Base-by-base conservation (phyloP, 768 basidiomycete species). In the Collybia sp. region DNA sequence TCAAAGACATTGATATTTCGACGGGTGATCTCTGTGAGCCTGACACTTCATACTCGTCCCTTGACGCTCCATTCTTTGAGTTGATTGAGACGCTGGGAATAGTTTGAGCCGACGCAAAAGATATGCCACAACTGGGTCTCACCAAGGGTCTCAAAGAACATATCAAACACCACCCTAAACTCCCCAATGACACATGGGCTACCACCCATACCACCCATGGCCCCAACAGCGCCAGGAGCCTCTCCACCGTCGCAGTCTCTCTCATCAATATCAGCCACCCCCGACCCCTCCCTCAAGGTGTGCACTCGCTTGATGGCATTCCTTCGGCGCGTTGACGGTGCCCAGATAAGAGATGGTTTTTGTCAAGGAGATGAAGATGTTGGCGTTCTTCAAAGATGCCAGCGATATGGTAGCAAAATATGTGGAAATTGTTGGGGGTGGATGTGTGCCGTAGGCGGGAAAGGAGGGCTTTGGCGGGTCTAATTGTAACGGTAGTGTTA, bases 391-490 rank as follows among this genome's bases (percentile, higher is more conserved):
- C 96, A 0, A 85, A 81, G 1, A 93, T 92, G 19, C 96, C 95
- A 1, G 92, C 87, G 48, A 94, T 83, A 57, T 98, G 80, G 63
- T 96, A 96, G 62, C 98, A 97, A 66, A 98, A 96, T 30, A 95
- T 93, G 64, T 99, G 93, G 62, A 98, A 97, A 54, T 96, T 97
- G 10, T n/a, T n/a, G n/a, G n/a, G n/a, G n/a, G n/a, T n/a, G n/a
- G n/a, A n/a, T n/a, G n/a, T n/a, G n/a, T n/a, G n/a, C n/a, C n/a
- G n/a, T n/a, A n/a, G n/a, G n/a, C n/a, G n/a, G n/a, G n/a, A n/a
- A n/a, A n/a, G n/a, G n/a, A n/a, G n/a, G n/a, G n/a, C n/a, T n/a
- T n/a, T n/a, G n/a, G n/a, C n/a, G n/a, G n/a, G n/a, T n/a, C n/a
- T n/a, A n/a, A n/a, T n/a, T n/a, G n/a, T n/a, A n/a, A n/a, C n/a